Evolutionary conservation across 73 alveolate species (phyloP), one percentile per base, ranked within the genome.

Genomic region (Blepharisma japonicum): DNA sequence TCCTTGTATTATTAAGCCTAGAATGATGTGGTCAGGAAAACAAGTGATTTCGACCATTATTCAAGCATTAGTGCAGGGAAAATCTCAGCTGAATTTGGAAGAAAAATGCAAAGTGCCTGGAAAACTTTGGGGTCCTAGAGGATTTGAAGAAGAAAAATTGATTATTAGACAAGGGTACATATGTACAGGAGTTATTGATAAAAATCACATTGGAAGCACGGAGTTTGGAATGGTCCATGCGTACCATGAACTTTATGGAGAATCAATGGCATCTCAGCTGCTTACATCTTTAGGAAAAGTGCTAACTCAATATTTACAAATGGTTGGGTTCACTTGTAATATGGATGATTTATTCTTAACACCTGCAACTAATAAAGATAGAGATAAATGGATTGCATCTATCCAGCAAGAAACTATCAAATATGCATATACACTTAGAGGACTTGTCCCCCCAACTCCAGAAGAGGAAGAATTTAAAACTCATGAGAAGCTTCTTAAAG

Each of bases 291-390:
- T 97, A 2, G 98, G 98, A 53, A 86, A 97, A 89, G 83, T 95
- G 25, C 92, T 97, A 68, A 92, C 95, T 25, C 90, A 88, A 8
- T 93, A 72, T 84, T 86, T 97, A 51, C 94, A 95, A 81, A 80
- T 78, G 76, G 94, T 94, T 77, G 99, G 99, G 25, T 94, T 97
- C 77, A 89, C 99, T 54, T 97, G 99, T 56, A 96, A 98, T 9
- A 89, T 95, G 74, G 98, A 95, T 78, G 99, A 97, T 84, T 78
- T 94, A 45, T 77, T 95, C 8, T 79, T 96, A 7, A 92, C 92
- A 61, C 83, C 87, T 25, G 87, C 88, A 55, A 78, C 89, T 79
- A 92, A 96, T 77, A 88, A 86, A 45, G 71, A 88, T 39, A 91
- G 99, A 83, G 87, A 90, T 80, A 68, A 79, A 55, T 91, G 86